These are phyloP conservation scores for Russula griseocarnosa DNA, from an alignment of 768 basidiomycete species.

Conservation along the genomic window DNA sequence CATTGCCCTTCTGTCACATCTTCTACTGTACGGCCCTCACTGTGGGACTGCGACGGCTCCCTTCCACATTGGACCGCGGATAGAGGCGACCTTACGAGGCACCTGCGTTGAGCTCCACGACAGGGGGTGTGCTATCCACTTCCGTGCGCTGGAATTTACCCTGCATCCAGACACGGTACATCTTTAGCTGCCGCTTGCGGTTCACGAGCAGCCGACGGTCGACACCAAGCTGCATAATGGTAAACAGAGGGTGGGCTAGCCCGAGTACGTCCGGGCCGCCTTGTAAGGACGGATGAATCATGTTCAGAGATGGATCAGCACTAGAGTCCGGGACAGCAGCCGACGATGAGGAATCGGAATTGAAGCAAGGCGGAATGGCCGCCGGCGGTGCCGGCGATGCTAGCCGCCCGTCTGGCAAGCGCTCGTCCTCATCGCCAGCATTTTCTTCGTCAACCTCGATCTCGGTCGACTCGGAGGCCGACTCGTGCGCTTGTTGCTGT, in stretches of 20 bases:
- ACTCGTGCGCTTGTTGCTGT: constrained; percentile 31
- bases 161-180: constrained; percentile 97
- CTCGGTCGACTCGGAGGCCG: constrained; percentile 19
- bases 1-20: no score
- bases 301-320: not conserved
- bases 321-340: not conserved
- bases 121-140: not conserved
- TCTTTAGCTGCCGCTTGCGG: constrained; percentile 89
- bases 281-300: constrained; percentile 26
- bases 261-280: constrained; percentile 33
- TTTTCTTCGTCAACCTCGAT: constrained; percentile 34
- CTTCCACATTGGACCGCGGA: not conserved
- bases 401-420: not conserved
- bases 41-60: not conserved
- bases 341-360: not conserved
- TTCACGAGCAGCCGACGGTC: constrained; percentile 91
- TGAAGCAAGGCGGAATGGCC: not conserved
- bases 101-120: not conserved
- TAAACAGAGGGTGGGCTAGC: constrained; percentile 60
- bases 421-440: constrained; percentile 25
- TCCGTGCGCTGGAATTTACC: constrained; percentile 54
- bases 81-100: not conserved
- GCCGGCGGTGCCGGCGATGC: no score
- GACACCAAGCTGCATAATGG: constrained; percentile 79
- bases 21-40: no score